phyloP scores from a whole-genome alignment of 1,284 basidiomycete species.

The Rhodotorula sp. region DNA sequence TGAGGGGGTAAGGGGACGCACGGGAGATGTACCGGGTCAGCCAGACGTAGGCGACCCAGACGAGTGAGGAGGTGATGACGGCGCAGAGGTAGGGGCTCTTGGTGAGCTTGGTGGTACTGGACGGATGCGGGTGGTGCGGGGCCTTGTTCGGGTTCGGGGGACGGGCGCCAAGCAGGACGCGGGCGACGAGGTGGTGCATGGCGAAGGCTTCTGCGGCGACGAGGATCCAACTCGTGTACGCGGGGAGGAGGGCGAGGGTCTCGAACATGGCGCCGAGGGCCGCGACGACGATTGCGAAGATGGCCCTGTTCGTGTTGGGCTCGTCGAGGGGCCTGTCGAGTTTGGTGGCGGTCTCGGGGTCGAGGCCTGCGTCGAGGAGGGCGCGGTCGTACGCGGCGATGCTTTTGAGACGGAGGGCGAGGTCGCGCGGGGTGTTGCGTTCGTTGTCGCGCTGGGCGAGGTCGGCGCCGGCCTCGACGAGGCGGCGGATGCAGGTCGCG shows the following conservation, averaged over 20 bases:
- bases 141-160: constrained; percentile 5
- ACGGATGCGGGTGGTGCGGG: too few species aligned
- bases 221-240: constrained; percentile 82
- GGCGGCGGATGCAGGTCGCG: constrained; percentile 71
- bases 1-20: neutral
- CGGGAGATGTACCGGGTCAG: constrained; percentile 61
- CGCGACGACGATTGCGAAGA: constrained; percentile 74
- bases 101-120: constrained; percentile 43
- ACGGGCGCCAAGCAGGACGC: constrained; percentile 67
- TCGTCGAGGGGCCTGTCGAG: constrained; percentile 33
- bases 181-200: constrained; percentile 88
- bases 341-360: constrained; percentile 42
- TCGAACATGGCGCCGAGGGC: constrained; percentile 79
- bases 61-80: constrained; percentile 78
- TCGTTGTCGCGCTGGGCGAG: constrained; percentile 70
- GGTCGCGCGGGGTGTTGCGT: constrained; percentile 85
- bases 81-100: constrained; percentile 80
- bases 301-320: constrained; percentile 73
- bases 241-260: constrained; percentile 75
- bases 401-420: constrained; percentile 91
- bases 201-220: constrained; percentile 70
- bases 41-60: constrained; percentile 87
- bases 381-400: constrained; percentile 82
- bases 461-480: constrained; percentile 76
- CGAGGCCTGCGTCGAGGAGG: constrained; percentile 67